Percentiles rank a stretch among this genome's conserved stretches.
Conservation (phyloP, 345 rosid genomes). For the Sisymbrium altissimum region DNA sequence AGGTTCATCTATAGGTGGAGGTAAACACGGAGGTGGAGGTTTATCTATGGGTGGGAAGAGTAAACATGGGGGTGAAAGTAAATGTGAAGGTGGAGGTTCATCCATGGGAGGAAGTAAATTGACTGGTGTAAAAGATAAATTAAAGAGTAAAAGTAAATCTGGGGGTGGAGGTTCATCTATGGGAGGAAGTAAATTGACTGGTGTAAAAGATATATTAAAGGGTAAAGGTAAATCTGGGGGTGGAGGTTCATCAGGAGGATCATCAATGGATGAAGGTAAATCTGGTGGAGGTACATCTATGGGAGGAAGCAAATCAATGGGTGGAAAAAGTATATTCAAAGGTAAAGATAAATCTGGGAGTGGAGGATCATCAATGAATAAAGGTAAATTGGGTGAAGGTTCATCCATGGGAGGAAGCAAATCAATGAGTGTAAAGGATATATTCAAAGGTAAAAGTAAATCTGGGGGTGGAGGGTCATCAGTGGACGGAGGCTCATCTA, state of each 20-base stretch:
- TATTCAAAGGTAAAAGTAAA: neutral
- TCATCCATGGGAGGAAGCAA: neutral
- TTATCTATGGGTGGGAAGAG: neutral
- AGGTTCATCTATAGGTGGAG: neutral
- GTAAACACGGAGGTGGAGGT: neutral
- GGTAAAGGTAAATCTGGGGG: neutral
- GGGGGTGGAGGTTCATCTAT: too few species aligned
- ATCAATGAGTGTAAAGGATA: neutral
- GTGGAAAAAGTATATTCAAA: neutral
- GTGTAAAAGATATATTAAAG: neutral
- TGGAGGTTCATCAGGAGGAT: neutral
- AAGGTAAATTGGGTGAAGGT: neutral
- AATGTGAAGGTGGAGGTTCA: neutral
- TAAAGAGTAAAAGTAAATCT: neutral
- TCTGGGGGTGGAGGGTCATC: neutral
- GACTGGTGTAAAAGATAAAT: too few species aligned
- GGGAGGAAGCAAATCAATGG: neutral
- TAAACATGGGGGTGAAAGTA: neutral
- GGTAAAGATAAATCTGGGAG: neutral
- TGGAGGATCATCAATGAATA: neutral
- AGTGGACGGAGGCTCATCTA: neutral
- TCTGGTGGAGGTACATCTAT: neutral
- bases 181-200: neutral
- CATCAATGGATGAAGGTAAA: neutral
- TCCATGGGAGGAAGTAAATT: too few species aligned